phyloP scores from a whole-genome alignment of 1,284 basidiomycete genomes.

The Pholiota adiposa region DNA sequence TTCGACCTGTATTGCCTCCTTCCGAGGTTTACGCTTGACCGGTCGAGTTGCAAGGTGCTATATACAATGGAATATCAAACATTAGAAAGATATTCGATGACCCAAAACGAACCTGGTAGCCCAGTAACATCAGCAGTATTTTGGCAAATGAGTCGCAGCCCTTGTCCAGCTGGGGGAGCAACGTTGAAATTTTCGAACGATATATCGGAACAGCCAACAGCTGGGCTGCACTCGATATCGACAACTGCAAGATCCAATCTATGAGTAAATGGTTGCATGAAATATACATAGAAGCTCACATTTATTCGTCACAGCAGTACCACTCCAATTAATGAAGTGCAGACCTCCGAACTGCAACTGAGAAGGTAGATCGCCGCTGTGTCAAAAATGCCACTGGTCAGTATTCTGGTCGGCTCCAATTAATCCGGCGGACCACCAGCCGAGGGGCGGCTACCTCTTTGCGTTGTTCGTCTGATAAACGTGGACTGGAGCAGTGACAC shows the following conservation, averaged over 20 bases:
- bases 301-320: conserved; percentile 46
- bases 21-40: background rate
- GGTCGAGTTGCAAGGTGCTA: conserved; percentile 23
- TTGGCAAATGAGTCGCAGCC: conserved; percentile 46
- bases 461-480: conserved; percentile 59
- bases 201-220: conserved; percentile 51
- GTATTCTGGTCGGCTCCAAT: background rate
- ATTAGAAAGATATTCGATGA: too few species aligned
- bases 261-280: background rate
- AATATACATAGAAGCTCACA: conserved; percentile 39
- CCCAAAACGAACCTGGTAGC: conserved; percentile 33
- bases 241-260: conserved; percentile 42
- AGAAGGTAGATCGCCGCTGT: conserved; percentile 53
- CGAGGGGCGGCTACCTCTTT: conserved; percentile 41
- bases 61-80: background rate
- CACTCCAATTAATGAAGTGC: conserved; percentile 52
- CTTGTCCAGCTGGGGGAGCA: conserved; percentile 37
- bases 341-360: conserved; percentile 52
- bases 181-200: conserved; percentile 49
- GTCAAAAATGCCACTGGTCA: background rate
- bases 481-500: conserved; percentile 49
- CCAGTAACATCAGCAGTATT: conserved; percentile 50
- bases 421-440: background rate
- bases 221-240: conserved; percentile 57
- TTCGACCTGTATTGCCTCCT: background rate